Evolutionary conservation across 208 protist genomes (phyloP), one percentile per base, ranked within the genome.

Genomic region (Phytomonas sp.): DNA sequence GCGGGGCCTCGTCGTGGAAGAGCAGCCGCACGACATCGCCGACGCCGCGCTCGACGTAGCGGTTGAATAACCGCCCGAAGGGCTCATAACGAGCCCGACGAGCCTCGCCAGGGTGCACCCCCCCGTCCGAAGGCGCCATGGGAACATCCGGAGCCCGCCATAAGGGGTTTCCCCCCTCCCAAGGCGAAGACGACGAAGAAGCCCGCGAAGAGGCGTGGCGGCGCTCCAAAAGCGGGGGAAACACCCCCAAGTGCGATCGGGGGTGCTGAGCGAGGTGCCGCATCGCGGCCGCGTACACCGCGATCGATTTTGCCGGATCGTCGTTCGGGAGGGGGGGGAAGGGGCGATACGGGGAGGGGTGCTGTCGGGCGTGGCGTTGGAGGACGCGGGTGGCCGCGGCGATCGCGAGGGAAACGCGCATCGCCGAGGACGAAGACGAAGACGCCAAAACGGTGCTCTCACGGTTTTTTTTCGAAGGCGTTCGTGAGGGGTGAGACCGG

Each of bases 1-100:
- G 75, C 23, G 86, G 85, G 33, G 82, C 87, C 11, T 93, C 79
- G 7, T 79, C 83, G 71, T 93, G 87, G 32, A 75, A 68, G 11
- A 95, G 62, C 37, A 95, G 67, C 43, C 67, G 69, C 23, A 69
- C 61, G 5, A 62, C 67, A 37, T 80, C 8, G 15, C 79, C 74
- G 11, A 77, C 77, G 15, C 85, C 80, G 31, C 83, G 82, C 68
- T 86, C 79, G 30, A 95, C 37, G 71, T 87, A 90, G 26, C 72
- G 79, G n/a, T 84, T 65, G 28, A 95, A 63, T 0, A 95, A 66
- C 17, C 70, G 71, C 8, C 69, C 56, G 59, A 83, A 92, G 4
- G 89, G 76, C 68, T 94, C 84, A 79, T 85, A 91, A 33, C 70
- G 72, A 51, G 68, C 70, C 11, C 68, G 46, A 11, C 82, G 74